Base-by-base conservation (phyloP, 176 grass and related monocot genomes). In the Aegilops bicornis region DNA sequence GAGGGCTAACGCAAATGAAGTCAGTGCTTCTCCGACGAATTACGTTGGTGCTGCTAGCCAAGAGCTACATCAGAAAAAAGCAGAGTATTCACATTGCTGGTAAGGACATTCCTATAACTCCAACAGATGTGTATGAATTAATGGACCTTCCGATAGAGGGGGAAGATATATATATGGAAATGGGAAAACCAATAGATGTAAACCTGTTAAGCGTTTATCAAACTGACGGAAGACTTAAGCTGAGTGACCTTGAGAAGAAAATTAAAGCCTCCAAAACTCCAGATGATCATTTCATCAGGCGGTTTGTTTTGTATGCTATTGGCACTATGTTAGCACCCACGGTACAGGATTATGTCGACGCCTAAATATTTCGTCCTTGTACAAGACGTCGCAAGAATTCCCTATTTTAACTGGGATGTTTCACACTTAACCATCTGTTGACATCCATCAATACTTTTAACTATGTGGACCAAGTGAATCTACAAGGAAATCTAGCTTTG, bases 281-380 rank as follows among this genome's bases (percentile, higher is more conserved):
- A 10, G 37, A 80, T 20, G 60, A 80, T 65, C 8, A 67, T 64
- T 81, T 81, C 39, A 47, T 66, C 9, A 24, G 61, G 1, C 39
- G 27, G 1, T 47, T 80, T 31, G 78, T 80, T 45, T 30, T 80
- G 14, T 80, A 25, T 39, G 37, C 77, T 36, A 79, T 64, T 42
- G 77, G 11, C 1, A 10, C 13, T 25, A 17, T 60, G 4, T 13
- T 83, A 72, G 52, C 82, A 73, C 82, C 81, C 5, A 83, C 33
- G 0, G 52, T 13, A 83, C 73, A 30, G 9, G 23, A 15, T 1
- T 13, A 83, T 8, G 35, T 83, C 0, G 6, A 73, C 10, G 0
- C 81, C 17, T n/a, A 83, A 61, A 61, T 83, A 83, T 40, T 17
- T 72, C 5, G 22, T 48, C 12, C 13, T 83, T 17, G 47, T 83